Evolutionary conservation across 805 yeast genomes (phyloP), one percentile per base, ranked within the genome.

Genomic region (Candida maesae): DNA sequence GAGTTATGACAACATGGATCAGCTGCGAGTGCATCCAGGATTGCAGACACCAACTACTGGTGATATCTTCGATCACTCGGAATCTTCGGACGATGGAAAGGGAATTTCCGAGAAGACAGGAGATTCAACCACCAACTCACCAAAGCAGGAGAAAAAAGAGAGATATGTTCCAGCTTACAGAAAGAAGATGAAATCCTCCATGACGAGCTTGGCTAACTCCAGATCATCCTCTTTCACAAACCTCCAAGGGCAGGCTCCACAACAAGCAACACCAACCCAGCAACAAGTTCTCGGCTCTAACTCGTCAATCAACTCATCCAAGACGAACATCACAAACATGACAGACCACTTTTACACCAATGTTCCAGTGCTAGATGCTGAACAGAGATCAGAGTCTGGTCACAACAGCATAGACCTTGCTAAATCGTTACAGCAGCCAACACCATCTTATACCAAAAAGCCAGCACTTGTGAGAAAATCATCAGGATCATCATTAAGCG

Each of bases 101-200:
- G 42, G 23, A 11, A 14, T 14, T 11, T 36, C 44, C 2, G 50
- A 49, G 35, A 35, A 36, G 38, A 36, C 34, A 10, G 47, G 40
- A 26, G 31, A 35, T 27, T 30, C 29, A 26, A 24, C 20, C 9
- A 13, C 35, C 5, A 29, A 17, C 10, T 25, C 42, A 7, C 39
- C 38, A 4, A 13, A 33, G 4, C 37, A 35, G 15, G 42, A 38
- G 17, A 38, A 42, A 38, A 45, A 43, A 31, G 21, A 38, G 16
- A 44, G 62, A 42, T 66, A 52, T 45, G 58, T 62, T 6, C 71
- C 71, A 13, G 71, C 71, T 3, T 66, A 66, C 42, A 58, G 64
- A 45, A 61, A 59, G 47, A 64, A 59, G 38, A 44, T 64, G 32
- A 60, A 59, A 35, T 43, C 55, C 1, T 51, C 58, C 9, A 38